Base-by-base conservation (phyloP, 257 asterid species). In the Petunia axillaris region DNA sequence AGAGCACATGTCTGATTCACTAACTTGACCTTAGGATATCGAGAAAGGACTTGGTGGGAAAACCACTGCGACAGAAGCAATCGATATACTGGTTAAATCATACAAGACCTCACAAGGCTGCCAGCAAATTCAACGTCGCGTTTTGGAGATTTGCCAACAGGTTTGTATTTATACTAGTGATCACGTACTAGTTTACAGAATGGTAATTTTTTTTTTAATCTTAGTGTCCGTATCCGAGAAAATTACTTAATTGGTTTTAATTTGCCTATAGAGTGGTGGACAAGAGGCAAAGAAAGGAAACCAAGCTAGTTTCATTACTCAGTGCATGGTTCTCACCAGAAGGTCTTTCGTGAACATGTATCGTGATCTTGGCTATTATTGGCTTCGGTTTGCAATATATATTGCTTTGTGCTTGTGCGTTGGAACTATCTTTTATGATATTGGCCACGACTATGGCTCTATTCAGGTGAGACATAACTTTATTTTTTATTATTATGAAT, bases 281-380 rank as follows among this genome's bases (percentile, higher is more conserved):
- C 39, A 67, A 43, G 16, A 83, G 73, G 85, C 81, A 83, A 76
- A 63, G 53, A 82, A 84, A 80, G 80, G 83, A 62, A 87, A 77
- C n/a, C 88, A 85, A 9, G 91, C 96, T 14, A 80, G 89, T 46
- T 90, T 91, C 81, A 39, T 84, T 1, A 87, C 88, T 8, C 94
- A 90, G 38, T 88, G 91, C 48, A 55, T 82, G 74, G 91, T 87
- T 48, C 82, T 91, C 7, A 88, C 96, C 2, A 81, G 74, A 64
- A 88, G 96, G 78, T 91, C 96, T 1, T 89, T 86, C 9, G 87
- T 87, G 4, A 91, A 91, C 81, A 91, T 91, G 94, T 88, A 87
- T 54, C 92, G 94, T 0, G 96, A 91, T 65, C 76, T 87, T 5
- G 94, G 96, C 6, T 91, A 89, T 76, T 91, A 91, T 16, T 91